A percentile compares a stretch with the other conserved stretches of the same genome.
Evolutionary conservation across 2,329 filamentous ascomycete species (phyloP).

Genomic region (Chaetomium sp.): DNA sequence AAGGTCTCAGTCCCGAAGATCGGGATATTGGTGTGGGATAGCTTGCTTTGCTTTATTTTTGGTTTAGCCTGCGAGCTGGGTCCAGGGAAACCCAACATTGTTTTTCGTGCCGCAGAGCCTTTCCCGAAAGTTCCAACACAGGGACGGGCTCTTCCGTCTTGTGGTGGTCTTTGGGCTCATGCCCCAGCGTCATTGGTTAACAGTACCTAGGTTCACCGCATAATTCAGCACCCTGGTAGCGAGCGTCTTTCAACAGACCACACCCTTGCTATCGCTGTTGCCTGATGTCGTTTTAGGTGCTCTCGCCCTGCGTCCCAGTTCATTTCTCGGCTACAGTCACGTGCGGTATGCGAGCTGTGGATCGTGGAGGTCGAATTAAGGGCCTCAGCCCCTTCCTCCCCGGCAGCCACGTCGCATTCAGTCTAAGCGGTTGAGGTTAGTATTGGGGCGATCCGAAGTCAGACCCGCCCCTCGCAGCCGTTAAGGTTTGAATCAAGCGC

Average conservation of each 20-base stretch:
- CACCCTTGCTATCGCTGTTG: background rate
- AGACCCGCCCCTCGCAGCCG: background rate
- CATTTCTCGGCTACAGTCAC: background rate
- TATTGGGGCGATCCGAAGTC: background rate
- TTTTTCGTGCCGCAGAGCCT: background rate
- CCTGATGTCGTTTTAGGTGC: background rate
- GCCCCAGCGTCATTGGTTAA: no score
- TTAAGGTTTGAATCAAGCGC: background rate
- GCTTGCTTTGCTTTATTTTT: background rate
- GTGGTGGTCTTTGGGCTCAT: no score
- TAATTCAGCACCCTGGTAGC: background rate
- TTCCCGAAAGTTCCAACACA: background rate
- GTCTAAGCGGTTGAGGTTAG: background rate
- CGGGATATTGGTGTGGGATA: background rate
- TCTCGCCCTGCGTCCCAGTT: background rate
- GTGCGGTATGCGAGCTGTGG: constrained; percentile 2
- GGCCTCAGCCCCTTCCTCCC: background rate
- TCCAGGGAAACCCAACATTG: background rate
- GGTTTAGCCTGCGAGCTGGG: background rate
- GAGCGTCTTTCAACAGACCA: background rate
- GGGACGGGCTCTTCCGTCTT: no score
- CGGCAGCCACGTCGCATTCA: background rate
- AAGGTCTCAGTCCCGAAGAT: background rate
- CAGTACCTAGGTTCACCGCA: background rate
- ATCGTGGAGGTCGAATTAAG: background rate